Base-by-base conservation (phyloP, 495 filamentous ascomycete species). In the Hypoxylon crocopeplum region DNA sequence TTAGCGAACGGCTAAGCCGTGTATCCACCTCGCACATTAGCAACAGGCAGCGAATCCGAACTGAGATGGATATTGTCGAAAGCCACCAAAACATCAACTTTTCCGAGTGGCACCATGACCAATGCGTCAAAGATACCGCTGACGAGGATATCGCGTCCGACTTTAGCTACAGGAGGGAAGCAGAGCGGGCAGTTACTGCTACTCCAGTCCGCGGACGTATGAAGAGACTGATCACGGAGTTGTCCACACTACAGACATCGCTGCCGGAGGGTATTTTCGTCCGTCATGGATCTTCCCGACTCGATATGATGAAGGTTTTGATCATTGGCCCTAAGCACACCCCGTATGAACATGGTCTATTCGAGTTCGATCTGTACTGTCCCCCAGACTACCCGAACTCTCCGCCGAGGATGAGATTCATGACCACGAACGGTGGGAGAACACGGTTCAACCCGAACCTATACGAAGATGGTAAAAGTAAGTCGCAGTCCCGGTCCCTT, bases 181-280 rank as follows among this genome's bases (percentile, higher is more conserved):
- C 16, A 15, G n/a, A 8, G 2, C 27, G 36, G 17, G n/a, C 49
- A 1, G 48, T 50, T 2, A 24, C 25, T 2, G 1, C 15, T 2
- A 34, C 8, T 1, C 29, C 42, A 6, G 27, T 21, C 1, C 30
- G 39, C 7, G 69, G 68, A 7, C 79, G 82, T 5, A 80, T 86
- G 79, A 77, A 74, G 53, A 71, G 73, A 15, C 58, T 87, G 19
- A 71, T 80, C 11, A 79, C 76, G 1, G 83, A 88, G 56, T 37
- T 85, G 27, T 70, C 80, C 1, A 76, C 71, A 1, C 68, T 86
- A 32, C 72, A 72, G 24, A 77, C 80, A 2, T 75, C 74, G 15
- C 72, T 88, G 1, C 83, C 84, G 0, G 72, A 78, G 8, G 83
- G 84, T 10, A 85, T 88, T 51, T 87, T 82, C 56, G 73, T 88